Percentiles rank a stretch among this genome's conserved stretches.
Evolutionary conservation across 2,329 filamentous ascomycete genomes (phyloP).

Genomic region (Cordyceps militaris): DNA sequence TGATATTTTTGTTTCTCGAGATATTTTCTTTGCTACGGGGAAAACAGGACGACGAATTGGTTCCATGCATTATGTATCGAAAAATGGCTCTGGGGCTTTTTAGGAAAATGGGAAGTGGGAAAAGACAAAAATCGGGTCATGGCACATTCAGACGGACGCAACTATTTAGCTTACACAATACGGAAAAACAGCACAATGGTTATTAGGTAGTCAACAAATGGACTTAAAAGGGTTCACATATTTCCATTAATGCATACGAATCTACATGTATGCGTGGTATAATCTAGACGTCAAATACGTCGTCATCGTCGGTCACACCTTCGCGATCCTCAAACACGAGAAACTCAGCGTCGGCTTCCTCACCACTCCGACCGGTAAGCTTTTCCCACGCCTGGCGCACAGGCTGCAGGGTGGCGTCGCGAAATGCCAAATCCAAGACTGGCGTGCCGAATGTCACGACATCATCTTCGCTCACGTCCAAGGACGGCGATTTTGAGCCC

Average conservation of each 20-base stretch:
- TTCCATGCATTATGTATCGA: background rate
- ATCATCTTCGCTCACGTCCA: slow-evolving; percentile 29
- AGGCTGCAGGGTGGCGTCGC: slow-evolving; percentile 59
- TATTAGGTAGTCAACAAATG: background rate
- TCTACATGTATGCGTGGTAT: slow-evolving; percentile 4
- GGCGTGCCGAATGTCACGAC: slow-evolving; percentile 52
- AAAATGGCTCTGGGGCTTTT: background rate
- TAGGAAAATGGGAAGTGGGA: background rate
- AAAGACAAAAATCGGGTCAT: too few relatives aligned
- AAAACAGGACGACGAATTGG: background rate
- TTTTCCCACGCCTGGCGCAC: slow-evolving; percentile 65
- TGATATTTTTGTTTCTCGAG: background rate
- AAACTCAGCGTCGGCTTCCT: slow-evolving; percentile 47
- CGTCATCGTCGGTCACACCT: slow-evolving; percentile 49
- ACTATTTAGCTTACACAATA: background rate
- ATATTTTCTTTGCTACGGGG: background rate
- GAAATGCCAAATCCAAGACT: slow-evolving; percentile 62
- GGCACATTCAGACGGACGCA: background rate
- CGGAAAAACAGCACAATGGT: background rate
- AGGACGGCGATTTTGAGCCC: slow-evolving; percentile 21
- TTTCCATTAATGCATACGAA: slow-evolving; percentile 15
- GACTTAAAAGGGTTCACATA: slow-evolving; percentile 12
- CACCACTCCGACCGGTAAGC: slow-evolving; percentile 46
- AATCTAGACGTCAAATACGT: slow-evolving; percentile 38
- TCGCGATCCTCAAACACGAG: slow-evolving; percentile 75